Conservation (phyloP, 2,329 filamentous ascomycete genomes). For the Neocucurbitaria cava region DNA sequence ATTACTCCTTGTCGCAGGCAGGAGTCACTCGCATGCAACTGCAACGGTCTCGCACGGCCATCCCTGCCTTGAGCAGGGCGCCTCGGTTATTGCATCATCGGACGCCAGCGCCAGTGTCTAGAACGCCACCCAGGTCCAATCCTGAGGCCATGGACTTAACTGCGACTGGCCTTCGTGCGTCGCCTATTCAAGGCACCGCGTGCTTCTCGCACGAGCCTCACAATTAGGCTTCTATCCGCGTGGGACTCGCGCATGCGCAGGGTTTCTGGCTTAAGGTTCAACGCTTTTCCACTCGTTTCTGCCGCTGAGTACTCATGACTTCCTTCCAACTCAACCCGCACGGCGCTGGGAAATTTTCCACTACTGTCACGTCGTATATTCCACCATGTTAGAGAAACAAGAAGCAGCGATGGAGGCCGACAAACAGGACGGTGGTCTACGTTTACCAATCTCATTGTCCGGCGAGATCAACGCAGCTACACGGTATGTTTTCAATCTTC, state of each 20-base stretch:
- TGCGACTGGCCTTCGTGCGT: background rate
- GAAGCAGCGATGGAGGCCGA: constrained; percentile 4
- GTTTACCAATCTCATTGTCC: constrained; percentile 36
- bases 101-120: background rate
- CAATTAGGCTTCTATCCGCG: constrained; percentile 15
- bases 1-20: background rate
- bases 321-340: background rate
- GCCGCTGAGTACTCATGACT: background rate
- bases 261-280: constrained; percentile 6
- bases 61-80: background rate
- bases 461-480: constrained; percentile 54
- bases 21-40: background rate
- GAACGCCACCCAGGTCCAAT: background rate
- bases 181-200: constrained; percentile 1
- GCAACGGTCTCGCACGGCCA: background rate
- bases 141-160: background rate
- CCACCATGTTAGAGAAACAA: constrained; percentile 16
- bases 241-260: constrained; percentile 16
- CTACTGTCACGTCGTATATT: too few relatives aligned
- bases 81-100: background rate
- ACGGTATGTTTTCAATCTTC: constrained; percentile 26
- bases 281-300: constrained; percentile 4
- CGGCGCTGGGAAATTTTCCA: background rate
- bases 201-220: constrained; percentile 13
- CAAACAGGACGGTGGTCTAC: constrained; percentile 3